Base-by-base conservation (phyloP, 2,329 filamentous ascomycete genomes). In the Penicillium sp. region DNA sequence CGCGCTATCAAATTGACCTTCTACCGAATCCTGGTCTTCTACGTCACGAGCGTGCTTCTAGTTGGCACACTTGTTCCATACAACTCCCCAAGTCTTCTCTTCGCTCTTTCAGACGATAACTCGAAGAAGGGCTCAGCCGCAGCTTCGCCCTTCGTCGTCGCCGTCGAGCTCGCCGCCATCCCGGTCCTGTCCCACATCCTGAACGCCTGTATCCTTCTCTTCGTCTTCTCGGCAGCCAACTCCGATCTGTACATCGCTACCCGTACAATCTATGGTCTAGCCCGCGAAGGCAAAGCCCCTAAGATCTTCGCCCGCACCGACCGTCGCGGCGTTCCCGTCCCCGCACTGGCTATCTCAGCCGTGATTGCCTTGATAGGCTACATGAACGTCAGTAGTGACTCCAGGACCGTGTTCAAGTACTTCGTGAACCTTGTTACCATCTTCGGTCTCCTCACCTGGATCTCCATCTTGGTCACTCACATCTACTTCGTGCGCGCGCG, bases 11-110 rank as follows among this genome's bases (percentile, higher is more conserved):
- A 86, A 72, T 81, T 91, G 49, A 92, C 89, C 64, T 93, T 93
- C 75, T 93, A 85, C 79, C 89, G 90, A 57, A 93, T 93, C 72
- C 76, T 91, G 64, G 79, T 93, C 78, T 93, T 93, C 80, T 93
- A 93, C 79, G 82, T 86, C 67, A 74, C 91, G 58, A 87, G 84
- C 23, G 88, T 92, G 36, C 82, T 93, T 52, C 81, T 93, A 51
- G 79, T 93, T 54, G 89, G 89, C 68, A 90, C 91, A 82, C 81
- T 89, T 51, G 87, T 93, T 4, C 88, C 89, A 1, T 93, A 89
- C 79, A 77, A 93, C 79, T 84, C 83, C 39, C 0, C 62, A 0
- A 73, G 83, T 0, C 85, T 91, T 6, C 74, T 78, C 23, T 86
- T 87, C 62, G 73, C 75, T 52, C 69, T 66, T 17, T 66, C 74